phyloP scores from a whole-genome alignment of 495 filamentous ascomycete genomes.

The Thozetella sp. region DNA sequence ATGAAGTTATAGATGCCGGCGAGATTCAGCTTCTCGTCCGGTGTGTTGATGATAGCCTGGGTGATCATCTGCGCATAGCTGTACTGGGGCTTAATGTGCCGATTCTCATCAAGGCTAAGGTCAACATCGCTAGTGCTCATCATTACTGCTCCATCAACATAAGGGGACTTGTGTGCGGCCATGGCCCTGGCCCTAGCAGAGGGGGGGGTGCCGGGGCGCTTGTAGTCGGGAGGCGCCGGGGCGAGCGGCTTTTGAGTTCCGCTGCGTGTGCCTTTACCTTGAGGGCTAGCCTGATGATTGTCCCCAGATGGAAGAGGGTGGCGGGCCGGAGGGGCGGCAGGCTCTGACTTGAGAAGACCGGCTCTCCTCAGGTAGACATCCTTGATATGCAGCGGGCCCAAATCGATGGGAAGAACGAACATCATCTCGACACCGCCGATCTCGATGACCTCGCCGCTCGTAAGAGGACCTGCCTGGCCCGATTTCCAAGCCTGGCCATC shows the following conservation, averaged over 20 bases:
- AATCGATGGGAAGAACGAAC: constrained; percentile 81
- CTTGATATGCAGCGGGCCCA: constrained; percentile 58
- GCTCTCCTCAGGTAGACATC: constrained; percentile 53
- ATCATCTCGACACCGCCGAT: constrained; percentile 95
- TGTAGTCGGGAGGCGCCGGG: constrained; percentile 70
- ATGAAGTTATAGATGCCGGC: constrained; percentile 93
- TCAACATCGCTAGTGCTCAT: constrained; percentile 66
- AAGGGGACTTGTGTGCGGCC: constrained; percentile 41
- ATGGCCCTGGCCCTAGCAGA: constrained; percentile 38
- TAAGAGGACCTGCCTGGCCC: constrained; percentile 63
- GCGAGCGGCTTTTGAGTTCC: constrained; percentile 56
- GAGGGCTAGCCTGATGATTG: constrained; percentile 22
- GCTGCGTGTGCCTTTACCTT: constrained; percentile 19
- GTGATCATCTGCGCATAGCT: constrained; percentile 98
- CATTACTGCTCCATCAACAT: constrained; percentile 41
- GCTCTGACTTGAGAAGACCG: constrained; percentile 36
- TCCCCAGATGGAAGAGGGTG: constrained; percentile 54
- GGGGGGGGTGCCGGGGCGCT: constrained; percentile 68
- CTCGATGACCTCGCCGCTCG: constrained; percentile 86
- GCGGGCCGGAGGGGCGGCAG: constrained; percentile 23
- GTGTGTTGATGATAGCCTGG: constrained; percentile 84
- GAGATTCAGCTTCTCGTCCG: constrained; percentile 84
- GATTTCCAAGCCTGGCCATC: constrained; percentile 70
- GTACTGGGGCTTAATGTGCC: constrained; percentile 90
- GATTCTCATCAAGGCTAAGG: constrained; percentile 77